Base-by-base conservation (phyloP, 371 early-diverging fungal genomes). In the Umbelopsis sp. region DNA sequence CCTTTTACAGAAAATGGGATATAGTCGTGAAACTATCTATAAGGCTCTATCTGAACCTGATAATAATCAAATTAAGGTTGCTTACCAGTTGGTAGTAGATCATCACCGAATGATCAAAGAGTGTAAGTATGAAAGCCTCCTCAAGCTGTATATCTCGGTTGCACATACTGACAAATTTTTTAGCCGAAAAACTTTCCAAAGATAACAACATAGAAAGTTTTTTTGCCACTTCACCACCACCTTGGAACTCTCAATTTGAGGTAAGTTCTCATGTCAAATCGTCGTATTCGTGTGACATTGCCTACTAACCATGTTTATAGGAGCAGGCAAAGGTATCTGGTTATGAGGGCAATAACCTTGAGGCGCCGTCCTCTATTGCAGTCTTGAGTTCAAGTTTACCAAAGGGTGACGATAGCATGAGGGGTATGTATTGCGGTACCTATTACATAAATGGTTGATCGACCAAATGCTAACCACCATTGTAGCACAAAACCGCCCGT, bases 1-100 rank as follows among this genome's bases (percentile, higher is more conserved):
- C 51, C 10, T 46, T 11, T 24, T 70, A 46, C 67, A 89, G 85
- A 94, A 94, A 85, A 92, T 96, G 90, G 91, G 90, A 18, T 92
- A 92, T 75, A 74, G 89, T 37, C 82, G 76, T 53, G 81, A 86
- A 35, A 87, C 87, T 10, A 91, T 97, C 41, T 74, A 89, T 41
- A 78, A 82, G 29, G 93, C 94, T 51, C 74, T 96, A 63, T 80
- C 86, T 18, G 93, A 92, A 72, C 76, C 86, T 9, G 92, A 89
- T 63, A 95, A 94, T 75, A 96, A 96, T 75, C 95, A 94, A 52
- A 89, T 96, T 70, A 96, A 96, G 72, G 96, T 97, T 2, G 95
- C 97, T 6, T 98, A 96, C 76, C 96, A 96, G 74, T 85, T 97
- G 63, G 91, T 94, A 3, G 82, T 93, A 0, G 97, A 97, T 76